Base-by-base conservation (phyloP, 192 early-diverging fungal genomes). In the Umbelopsis isabellina region DNA sequence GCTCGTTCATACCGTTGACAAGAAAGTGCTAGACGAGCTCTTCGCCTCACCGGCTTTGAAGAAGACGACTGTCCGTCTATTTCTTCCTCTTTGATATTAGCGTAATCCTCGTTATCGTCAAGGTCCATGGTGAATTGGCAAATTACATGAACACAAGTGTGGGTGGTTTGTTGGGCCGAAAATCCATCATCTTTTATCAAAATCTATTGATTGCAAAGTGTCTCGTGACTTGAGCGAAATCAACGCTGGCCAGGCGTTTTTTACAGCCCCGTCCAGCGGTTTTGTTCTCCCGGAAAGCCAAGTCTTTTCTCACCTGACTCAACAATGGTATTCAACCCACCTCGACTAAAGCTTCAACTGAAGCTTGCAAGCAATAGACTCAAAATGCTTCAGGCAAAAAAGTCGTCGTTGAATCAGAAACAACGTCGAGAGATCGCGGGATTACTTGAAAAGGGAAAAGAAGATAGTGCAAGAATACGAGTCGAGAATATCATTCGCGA, bases 401-500 rank as follows among this genome's bases (percentile, higher is more conserved):
- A 95, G 76, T 84, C 80, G 46, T 86, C 90, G 20, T 75, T 91
- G 10, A 91, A 91, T 58, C 80, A 91, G 51, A 85, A 88, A 50
- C 88, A 88, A 12, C 88, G 94, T 48, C 86, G 88, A 18, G 95
- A 96, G 75, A 95, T 99, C 46, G 93, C 94, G 0, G 64, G 70
- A 8, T 82, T 98, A 9, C 74, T 99, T 12, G 90, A 95, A 73
- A 84, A 76, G 65, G 91, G 91, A 73, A 99, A 98, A 67, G 85
- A 85, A 45, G 92, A 94, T 70, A 93, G 91, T 68, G 97, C 96
- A 11, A 84, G 91, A 21, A 92, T 97, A 33, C 81, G 94, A 65
- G 94, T 93, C 5, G 96, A 99, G 67, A 85, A 91, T 74, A 94
- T 99, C 55, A 99, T 99, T 66, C 89, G 96, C 18, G 96, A 98